Base-by-base conservation (phyloP, 108 stramenopile species). In the Epithemia pelagica region DNA sequence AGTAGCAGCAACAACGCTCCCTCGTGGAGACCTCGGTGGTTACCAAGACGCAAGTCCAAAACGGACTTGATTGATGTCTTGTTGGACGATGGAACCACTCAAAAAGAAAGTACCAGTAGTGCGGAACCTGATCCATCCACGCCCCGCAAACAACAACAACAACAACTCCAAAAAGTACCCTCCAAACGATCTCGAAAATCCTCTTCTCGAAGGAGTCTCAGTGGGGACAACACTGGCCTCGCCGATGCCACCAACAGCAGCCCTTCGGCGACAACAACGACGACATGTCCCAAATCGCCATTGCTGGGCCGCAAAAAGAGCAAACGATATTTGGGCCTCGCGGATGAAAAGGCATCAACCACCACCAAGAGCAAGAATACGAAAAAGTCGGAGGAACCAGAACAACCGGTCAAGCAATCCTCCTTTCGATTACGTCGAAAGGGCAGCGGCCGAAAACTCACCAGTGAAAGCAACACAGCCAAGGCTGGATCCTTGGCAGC, bases 291-390 rank as follows among this genome's bases (percentile, higher is more conserved):
- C 10, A 46, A 46, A 66, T 70, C 61, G 21, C 65, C 59, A 32
- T 61, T 37, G 59, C 52, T 33, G 3, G 66, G 53, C 33, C 71
- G 54, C 30, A 72, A 30, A 65, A 77, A 72, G 65, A 76, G 65
- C 52, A 71, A 23, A 5, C 61, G 69, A 33, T 70, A 67, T 10
- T 37, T 33, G 23, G 32, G 52, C 21, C 30, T 65, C 2, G 23
- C 31, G 29, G 22, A 67, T 46, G 5, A 46, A 46, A 46, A 15
- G 37, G 37, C 37, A 46, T 10, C 37, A 46, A 46, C 37, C 5
- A 46, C 37, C 37, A 46, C 37, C 37, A 5, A 10, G 37, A 46
- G 37, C 37, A 46, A 15, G 37, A 46, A 15, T 15, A 46, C 10
- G n/a, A n/a, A n/a, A n/a, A n/a, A n/a, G n/a, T n/a, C n/a, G n/a